phyloP scores from a whole-genome alignment of 2,329 filamentous ascomycete species.

The Monilinia polystroma region DNA sequence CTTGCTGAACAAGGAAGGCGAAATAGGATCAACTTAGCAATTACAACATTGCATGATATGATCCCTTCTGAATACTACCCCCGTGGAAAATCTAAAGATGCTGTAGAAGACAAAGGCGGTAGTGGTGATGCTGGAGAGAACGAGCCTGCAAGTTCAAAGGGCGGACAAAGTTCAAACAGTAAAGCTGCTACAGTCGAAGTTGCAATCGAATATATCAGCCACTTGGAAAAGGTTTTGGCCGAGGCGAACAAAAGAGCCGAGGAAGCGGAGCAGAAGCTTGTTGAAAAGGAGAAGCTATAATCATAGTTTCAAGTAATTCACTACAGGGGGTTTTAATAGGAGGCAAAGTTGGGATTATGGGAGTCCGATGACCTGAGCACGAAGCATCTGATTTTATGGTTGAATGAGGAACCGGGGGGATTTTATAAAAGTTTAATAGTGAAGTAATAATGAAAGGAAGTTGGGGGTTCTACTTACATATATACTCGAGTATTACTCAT shows the following conservation, averaged over 20 bases:
- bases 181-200: conserved; percentile 98
- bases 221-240: conserved; percentile 70
- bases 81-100: conserved; percentile 46
- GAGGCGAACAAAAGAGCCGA: conserved; percentile 61
- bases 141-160: conserved; percentile 45
- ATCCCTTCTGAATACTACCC: conserved; percentile 58
- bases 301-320: background rate
- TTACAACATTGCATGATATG: conserved; percentile 68
- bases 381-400: conserved; percentile 13
- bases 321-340: conserved; percentile 4
- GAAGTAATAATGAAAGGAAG: background rate
- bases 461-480: background rate
- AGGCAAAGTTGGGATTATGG: background rate
- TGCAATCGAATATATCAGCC: conserved; percentile 92
- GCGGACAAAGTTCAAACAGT: conserved; percentile 65
- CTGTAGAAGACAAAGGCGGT: conserved; percentile 40
- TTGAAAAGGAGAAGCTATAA: conserved; percentile 24
- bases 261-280: conserved; percentile 36
- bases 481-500: background rate
- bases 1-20: conserved; percentile 94
- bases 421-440: conserved; percentile 10
- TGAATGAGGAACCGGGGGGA: background rate
- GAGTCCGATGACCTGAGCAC: conserved; percentile 24
- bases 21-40: conserved; percentile 90
- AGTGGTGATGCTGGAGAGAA: conserved; percentile 50